Base-by-base conservation (phyloP, 352 stramenopile genomes). In the Pythium guiyangense region DNA sequence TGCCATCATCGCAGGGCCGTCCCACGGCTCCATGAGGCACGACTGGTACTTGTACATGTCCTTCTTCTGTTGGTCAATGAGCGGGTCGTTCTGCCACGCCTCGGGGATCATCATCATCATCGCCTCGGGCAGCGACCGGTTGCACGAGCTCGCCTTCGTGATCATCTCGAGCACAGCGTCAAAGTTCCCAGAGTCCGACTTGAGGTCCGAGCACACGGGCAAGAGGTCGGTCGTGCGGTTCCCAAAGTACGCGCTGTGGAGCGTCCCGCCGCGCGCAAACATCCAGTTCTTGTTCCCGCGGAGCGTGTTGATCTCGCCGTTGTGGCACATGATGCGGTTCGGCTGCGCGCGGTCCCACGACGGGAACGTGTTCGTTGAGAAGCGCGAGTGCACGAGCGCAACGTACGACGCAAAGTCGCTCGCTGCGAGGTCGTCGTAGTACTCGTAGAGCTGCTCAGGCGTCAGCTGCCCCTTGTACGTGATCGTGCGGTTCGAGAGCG, bases 41-140 rank as follows among this genome's bases (percentile, higher is more conserved):
- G 88, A 97, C 68, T 99, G 97, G 72, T 98, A 99, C 71, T 98
- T 94, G 80, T 98, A 99, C 76, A 98, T 98, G 48, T 96, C 84
- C 54, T 97, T 97, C 75, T 98, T 99, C 57, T 90, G 71, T 43
- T 87, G 73, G 5, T 78, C 85, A 39, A 99, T 86, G 20, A 94
- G 79, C 44, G 84, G 70, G 67, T 99, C 97, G 65, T 98, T 97
- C 77, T 98, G 94, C 92, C 93, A 98, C 2, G 96, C 96, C 64
- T 98, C 96, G 5, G 96, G 96, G 57, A 99, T 98, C 94, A 99
- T 98, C 90, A 98, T 98, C 94, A 98, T 98, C 70, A 98, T 96
- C 26, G 79, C 84, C 69, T 99, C 94, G 2, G 94, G 93, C 20
- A 98, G 73, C 57, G 85, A 89, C 11, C 93, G 79, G 56, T 97